phyloP scores from a whole-genome alignment of 1,284 basidiomycete genomes.

The Ustilago hordei region DNA sequence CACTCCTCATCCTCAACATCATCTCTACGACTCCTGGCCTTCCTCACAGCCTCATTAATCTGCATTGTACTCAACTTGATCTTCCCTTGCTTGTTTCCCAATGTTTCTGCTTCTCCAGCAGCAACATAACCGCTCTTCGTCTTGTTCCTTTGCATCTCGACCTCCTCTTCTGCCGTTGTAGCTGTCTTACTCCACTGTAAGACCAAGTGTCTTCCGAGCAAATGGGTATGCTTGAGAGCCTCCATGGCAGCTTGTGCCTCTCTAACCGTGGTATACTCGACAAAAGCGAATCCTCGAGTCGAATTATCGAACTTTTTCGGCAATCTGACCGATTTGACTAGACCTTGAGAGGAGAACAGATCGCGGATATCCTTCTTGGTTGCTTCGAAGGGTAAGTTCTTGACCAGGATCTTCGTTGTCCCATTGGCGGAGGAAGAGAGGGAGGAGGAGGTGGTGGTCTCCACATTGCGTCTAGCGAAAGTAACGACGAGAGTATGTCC shows the following conservation, averaged over 20 bases:
- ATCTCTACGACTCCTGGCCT: slow-evolving; percentile 25
- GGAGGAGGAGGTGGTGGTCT: slow-evolving; percentile 72
- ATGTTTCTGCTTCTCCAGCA: neutral
- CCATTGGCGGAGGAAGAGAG: slow-evolving; percentile 74
- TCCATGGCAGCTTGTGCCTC: slow-evolving; percentile 64
- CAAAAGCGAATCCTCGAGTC: slow-evolving; percentile 89
- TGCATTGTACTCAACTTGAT: slow-evolving; percentile 51
- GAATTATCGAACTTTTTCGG: slow-evolving; percentile 78
- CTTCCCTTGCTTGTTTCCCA: slow-evolving; percentile 31
- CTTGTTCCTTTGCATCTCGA: slow-evolving; percentile 55
- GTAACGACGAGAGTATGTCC: slow-evolving; percentile 86
- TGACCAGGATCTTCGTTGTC: slow-evolving; percentile 78
- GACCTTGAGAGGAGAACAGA: slow-evolving; percentile 81
- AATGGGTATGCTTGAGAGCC: slow-evolving; percentile 86
- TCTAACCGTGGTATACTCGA: slow-evolving; percentile 74
- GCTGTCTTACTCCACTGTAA: slow-evolving; percentile 84
- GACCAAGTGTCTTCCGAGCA: slow-evolving; percentile 93
- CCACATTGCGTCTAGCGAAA: slow-evolving; percentile 86
- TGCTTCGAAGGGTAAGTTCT: slow-evolving; percentile 97
- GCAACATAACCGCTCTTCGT: slow-evolving; percentile 29
- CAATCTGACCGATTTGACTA: slow-evolving; percentile 73
- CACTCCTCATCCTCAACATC: slow-evolving; percentile 42
- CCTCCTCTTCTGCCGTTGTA: slow-evolving; percentile 19
- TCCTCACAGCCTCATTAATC: slow-evolving; percentile 41
- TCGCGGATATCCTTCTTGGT: slow-evolving; percentile 91